Conservation (phyloP, 1,284 basidiomycete species). For the Amylostereum areolatum region DNA sequence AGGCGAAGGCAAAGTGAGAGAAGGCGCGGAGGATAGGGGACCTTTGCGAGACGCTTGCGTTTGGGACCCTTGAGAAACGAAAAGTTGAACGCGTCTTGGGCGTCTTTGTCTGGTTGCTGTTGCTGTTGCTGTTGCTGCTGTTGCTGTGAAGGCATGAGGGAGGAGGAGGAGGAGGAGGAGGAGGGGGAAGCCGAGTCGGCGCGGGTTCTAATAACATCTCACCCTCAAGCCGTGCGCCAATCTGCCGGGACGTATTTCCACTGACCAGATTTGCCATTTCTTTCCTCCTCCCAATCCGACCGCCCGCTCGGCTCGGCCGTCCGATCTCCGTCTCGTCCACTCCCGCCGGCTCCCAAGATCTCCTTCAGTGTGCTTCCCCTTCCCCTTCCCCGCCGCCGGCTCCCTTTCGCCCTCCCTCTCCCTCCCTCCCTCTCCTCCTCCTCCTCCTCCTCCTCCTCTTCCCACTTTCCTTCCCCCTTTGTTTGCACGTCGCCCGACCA, state of each 20-base stretch:
- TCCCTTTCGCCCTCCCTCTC: neutral
- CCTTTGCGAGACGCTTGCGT: constrained; percentile 48
- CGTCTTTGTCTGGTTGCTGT: neutral
- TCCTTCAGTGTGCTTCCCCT: neutral
- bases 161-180: neutral
- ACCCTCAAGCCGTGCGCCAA: no score
- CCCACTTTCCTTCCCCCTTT: neutral
- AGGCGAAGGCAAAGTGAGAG: constrained; percentile 2
- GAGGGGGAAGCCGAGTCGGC: neutral
- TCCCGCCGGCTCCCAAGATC: neutral
- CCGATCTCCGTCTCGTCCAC: no score
- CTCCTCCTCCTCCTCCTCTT: constrained; percentile 1
- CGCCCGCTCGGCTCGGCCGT: no score
- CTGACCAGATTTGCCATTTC: no score
- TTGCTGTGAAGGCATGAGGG: neutral
- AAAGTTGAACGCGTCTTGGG: constrained; percentile 18
- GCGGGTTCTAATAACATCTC: no score
- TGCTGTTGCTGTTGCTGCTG: no score
- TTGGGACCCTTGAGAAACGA: constrained; percentile 31
- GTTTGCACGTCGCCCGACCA: no score
- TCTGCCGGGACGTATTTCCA: no score
- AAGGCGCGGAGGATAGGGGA: constrained; percentile 17
- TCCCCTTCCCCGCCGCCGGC: neutral
- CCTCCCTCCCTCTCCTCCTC: neutral
- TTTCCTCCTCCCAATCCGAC: no score